phyloP scores from a whole-genome alignment of 768 basidiomycete genomes.

The Punctularia strigosozonata region DNA sequence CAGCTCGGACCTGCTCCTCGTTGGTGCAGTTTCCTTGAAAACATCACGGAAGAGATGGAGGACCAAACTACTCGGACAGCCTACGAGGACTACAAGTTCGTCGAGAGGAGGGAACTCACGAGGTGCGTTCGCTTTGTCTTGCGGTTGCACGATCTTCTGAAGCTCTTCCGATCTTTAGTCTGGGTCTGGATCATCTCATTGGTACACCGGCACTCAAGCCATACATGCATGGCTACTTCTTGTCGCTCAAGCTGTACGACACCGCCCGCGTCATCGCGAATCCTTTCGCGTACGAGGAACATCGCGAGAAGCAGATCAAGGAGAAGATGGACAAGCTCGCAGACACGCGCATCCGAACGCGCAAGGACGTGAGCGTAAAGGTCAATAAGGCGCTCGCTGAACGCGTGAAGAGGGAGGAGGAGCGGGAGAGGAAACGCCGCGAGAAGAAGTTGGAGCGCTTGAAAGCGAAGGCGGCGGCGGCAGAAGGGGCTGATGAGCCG shows the following conservation, averaged over 20 bases:
- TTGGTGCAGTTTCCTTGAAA: slow-evolving; percentile 97
- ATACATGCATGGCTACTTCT: slow-evolving; percentile 99
- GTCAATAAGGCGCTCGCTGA: slow-evolving; percentile 84
- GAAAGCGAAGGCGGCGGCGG: slow-evolving; percentile 31
- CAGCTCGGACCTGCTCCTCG: slow-evolving; percentile 93
- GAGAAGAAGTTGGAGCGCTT: too few species aligned
- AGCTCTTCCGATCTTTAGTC: slow-evolving; percentile 28
- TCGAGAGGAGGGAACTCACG: slow-evolving; percentile 77
- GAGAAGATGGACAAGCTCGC: slow-evolving; percentile 91
- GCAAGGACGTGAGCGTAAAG: slow-evolving; percentile 62
- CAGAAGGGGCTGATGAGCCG: slow-evolving; percentile 21
- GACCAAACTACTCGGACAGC: slow-evolving; percentile 67
- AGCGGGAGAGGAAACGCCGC: slow-evolving; percentile 42
- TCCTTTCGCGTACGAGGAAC: slow-evolving; percentile 90
- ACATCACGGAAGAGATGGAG: slow-evolving; percentile 98
- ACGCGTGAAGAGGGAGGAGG: slow-evolving; percentile 59
- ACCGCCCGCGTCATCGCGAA: slow-evolving; percentile 93
- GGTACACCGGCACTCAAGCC: slow-evolving; percentile 95
- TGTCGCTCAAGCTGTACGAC: slow-evolving; percentile 92
- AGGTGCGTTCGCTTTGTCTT: slow-evolving; percentile 39
- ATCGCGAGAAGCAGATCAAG: slow-evolving; percentile 78
- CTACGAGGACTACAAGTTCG: slow-evolving; percentile 97
- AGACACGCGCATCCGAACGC: slow-evolving; percentile 82
- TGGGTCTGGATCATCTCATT: slow-evolving; percentile 90
- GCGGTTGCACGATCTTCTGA: not conserved